Base-by-base conservation (phyloP, 1,139 yeast genomes). In the Nakaseomyces nivariensis region DNA sequence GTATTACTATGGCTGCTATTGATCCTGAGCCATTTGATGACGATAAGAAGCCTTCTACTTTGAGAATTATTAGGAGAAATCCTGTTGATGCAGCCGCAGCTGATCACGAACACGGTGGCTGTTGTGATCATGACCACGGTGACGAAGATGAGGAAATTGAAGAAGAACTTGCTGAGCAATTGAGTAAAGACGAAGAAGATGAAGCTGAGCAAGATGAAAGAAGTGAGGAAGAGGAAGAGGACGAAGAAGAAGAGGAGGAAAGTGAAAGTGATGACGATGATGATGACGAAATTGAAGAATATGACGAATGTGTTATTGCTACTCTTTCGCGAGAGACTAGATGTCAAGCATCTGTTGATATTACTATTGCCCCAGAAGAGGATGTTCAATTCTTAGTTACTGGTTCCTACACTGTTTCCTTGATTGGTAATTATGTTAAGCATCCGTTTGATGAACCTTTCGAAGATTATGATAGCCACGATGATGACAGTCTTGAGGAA, bases 371-470 rank as follows among this genome's bases (percentile, higher is more conserved):
- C 54, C 96, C 97, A 62, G 94, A 84, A 66, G 98, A 92, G 73
- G 96, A 89, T 66, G 90, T 92, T 55, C 82, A 77, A 75, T 92
- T 92, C 67, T 94, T 88, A 63, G 97, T 87, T 54, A 85, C 96
- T 57, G 98, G 98, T 61, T 89, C 97, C 37, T 89, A 88, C 74
- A 85, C 96, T 60, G 76, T 92, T 59, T 95, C 90, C 70, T 76
- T 92, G 64, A 77, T 88, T 61, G 99, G 99, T 75, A 90, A 92
- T 82, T 88, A 84, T 73, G 84, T 92, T 66, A 94, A 86, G 67
- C 96, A 89, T 71, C 97, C 97, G 68, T 89, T 82, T 51, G 69
- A 66, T 54, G 58, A 63, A 17, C 61, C 66, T 46, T 52, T 58
- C 58, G 94, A 85, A 59, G 85, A 77, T 50, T 83, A 75, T 38